Evolutionary conservation across 805 yeast species (phyloP), one percentile per base, ranked within the genome.

Genomic region (Grigorovia transvaalensis): DNA sequence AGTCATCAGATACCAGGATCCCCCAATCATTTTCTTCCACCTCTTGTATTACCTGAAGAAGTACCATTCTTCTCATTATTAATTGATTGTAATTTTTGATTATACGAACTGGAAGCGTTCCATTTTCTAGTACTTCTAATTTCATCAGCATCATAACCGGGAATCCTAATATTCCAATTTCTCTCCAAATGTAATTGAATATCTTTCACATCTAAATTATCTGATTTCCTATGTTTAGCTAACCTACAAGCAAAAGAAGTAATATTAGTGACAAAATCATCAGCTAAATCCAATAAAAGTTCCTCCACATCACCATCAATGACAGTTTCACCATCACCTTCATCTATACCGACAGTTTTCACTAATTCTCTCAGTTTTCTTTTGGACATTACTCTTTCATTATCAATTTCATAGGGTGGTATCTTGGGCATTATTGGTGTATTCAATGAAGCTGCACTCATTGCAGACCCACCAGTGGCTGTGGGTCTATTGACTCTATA

Each of bases 241-340:
- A 93, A 74, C 51, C 95, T 79, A 65, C 98, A 91, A 0, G 98
- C 96, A 72, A 93, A 93, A 2, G 88, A 75, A 0, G 97, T 89
- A 2, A 95, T 96, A 47, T 87, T 83, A 8, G 85, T 79, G 15
- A 93, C 93, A 64, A 93, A 93, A 64, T 93, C 98, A 68, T 93
- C 99, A 0, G 99, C 97, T 47, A 93, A 71, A 67, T 93, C 99
- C 45, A 93, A 73, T 40, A 93, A 71, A 43, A 93, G 71, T 59
- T 91, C 98, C 67, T 90, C 96, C 17, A 88, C 96, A 68, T 93
- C 97, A 29, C 97, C 98, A 67, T 91, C 99, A 52, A 93, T 85
- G 4, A 78, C 77, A 6, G 95, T 82, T 60, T 89, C 95, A 17
- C 91, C 85, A 63, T 91, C 97, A 44, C 96, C 96, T 66, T 84